Percentiles rank a stretch among this genome's conserved stretches.
Conservation (phyloP, 2,329 filamentous ascomycete species). For the Fusarium palustre region DNA sequence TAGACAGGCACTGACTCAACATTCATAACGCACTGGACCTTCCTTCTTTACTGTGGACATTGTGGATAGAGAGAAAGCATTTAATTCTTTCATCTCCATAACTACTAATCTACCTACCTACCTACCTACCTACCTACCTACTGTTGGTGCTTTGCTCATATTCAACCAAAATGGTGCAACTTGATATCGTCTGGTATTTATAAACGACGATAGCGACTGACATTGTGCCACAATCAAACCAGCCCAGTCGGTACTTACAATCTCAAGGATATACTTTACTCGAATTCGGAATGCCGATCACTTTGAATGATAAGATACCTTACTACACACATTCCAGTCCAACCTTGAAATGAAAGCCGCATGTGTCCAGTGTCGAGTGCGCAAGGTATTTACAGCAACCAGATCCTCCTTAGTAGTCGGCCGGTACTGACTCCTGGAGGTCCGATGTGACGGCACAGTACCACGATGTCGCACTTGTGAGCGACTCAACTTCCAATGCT, state of each 20-base stretch:
- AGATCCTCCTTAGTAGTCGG: constrained; percentile 36
- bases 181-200: constrained; percentile 3
- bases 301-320: not conserved
- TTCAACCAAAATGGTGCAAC: not conserved
- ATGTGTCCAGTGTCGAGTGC: constrained; percentile 47
- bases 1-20: not conserved
- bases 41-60: not conserved
- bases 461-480: constrained; percentile 45
- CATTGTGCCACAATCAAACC: not conserved
- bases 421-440: constrained; percentile 45
- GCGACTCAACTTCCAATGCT: constrained; percentile 46
- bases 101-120: not conserved
- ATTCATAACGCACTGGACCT: not conserved
- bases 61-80: not conserved
- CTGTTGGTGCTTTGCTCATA: not conserved
- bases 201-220: not conserved
- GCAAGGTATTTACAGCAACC: constrained; percentile 39
- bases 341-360: constrained; percentile 43
- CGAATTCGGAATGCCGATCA: not conserved
- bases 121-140: not conserved
- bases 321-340: not conserved
- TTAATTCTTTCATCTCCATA: not conserved
- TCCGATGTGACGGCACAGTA: constrained; percentile 46
- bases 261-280: not conserved
- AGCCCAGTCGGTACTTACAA: not conserved